A percentile compares a stretch with the other conserved stretches of the same genome.
phyloP scores from a whole-genome alignment of 306 rosid species.

The Quercus variabilis region DNA sequence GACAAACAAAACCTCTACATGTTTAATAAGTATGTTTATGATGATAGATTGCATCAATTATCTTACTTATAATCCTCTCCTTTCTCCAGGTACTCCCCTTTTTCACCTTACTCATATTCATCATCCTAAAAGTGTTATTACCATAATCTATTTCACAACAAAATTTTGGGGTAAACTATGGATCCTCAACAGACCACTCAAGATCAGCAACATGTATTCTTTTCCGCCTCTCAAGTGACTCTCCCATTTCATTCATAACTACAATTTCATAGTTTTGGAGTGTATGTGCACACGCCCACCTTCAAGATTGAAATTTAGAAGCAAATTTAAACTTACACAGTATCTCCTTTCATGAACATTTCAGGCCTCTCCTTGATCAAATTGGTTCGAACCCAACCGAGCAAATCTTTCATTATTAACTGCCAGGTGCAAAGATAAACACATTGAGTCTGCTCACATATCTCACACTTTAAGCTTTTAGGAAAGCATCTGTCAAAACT shows the following conservation, averaged over 20 bases:
- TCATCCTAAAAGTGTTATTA: not conserved
- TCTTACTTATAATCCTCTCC: not conserved
- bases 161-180: no score
- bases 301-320: not conserved
- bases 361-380: conserved; percentile 96
- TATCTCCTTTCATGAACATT: conserved; percentile 96
- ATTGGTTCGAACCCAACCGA: conserved; percentile 73
- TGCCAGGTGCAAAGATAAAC: conserved; percentile 29
- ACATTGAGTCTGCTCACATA: not conserved
- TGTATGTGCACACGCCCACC: not conserved
- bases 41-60: not conserved
- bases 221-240: no score
- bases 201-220: no score
- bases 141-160: not conserved
- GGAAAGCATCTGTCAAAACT: not conserved
- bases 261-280: not conserved
- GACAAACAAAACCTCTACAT: conserved; percentile 13
- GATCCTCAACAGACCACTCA: no score
- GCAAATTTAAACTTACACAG: conserved; percentile 60
- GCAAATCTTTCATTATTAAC: conserved; percentile 85
- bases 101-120: not conserved
- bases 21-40: not conserved
- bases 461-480: not conserved
- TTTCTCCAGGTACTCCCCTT: not conserved
- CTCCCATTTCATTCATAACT: not conserved